These are phyloP conservation scores for Sporisorium iseilematis-ciliati DNA, from an alignment of 1,284 basidiomycete species.

Conservation along the genomic window DNA sequence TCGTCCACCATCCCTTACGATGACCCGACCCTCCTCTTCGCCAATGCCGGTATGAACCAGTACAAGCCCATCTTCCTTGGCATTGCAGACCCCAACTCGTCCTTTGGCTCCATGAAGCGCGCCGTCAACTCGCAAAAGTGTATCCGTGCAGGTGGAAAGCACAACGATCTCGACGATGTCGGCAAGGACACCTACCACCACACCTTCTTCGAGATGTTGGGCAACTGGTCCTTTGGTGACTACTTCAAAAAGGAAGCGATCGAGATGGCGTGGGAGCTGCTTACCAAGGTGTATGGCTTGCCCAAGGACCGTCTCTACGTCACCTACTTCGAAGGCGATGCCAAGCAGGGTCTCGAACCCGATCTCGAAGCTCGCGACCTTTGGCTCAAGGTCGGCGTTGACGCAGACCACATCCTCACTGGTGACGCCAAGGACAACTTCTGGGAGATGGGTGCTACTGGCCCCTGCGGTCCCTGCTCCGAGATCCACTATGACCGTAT, in stretches of 20 bases:
- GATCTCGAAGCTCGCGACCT: slow-evolving; percentile 85
- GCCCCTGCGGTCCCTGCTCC: slow-evolving; percentile 96
- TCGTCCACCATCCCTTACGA: slow-evolving; percentile 96
- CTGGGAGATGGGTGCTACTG: slow-evolving; percentile 99
- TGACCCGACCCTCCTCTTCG: slow-evolving; percentile 88
- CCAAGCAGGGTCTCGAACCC: slow-evolving; percentile 84
- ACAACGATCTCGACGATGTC: slow-evolving; percentile 98
- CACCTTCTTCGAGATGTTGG: slow-evolving; percentile 99
- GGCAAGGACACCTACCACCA: slow-evolving; percentile 95
- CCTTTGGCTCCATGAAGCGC: slow-evolving; percentile 87
- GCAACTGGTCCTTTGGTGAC: slow-evolving; percentile 99
- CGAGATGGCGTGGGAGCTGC: slow-evolving; percentile 90
- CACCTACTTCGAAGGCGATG: slow-evolving; percentile 96
- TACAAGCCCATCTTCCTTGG: slow-evolving; percentile 97
- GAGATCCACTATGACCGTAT: slow-evolving; percentile 98
- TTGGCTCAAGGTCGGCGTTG: slow-evolving; percentile 88
- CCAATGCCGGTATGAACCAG: slow-evolving; percentile 79
- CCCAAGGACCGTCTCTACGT: slow-evolving; percentile 93
- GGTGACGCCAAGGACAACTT: slow-evolving; percentile 98
- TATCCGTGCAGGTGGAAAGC: slow-evolving; percentile 97
- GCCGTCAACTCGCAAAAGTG: slow-evolving; percentile 98
- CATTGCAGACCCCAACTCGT: slow-evolving; percentile 91
- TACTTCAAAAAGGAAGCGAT: slow-evolving; percentile 99
- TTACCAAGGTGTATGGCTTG: slow-evolving; percentile 88
- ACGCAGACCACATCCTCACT: slow-evolving; percentile 89